Conservation (phyloP, 495 filamentous ascomycete genomes). For the Alectoria sarmentosa region DNA sequence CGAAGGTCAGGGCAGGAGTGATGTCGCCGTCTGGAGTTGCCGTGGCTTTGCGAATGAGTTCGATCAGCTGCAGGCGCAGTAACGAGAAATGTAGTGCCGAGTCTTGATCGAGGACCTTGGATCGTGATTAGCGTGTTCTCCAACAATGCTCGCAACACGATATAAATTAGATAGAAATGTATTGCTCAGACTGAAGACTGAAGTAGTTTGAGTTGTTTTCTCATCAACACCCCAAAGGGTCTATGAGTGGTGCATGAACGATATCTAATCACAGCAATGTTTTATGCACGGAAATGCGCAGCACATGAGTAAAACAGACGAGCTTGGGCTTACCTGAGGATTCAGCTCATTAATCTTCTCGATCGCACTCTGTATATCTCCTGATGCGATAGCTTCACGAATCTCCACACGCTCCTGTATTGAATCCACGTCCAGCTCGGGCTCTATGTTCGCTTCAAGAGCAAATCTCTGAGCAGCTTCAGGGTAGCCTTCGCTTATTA, state of each 20-base stretch:
- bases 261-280: conserved; percentile 80
- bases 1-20: conserved; percentile 76
- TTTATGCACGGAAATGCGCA: conserved; percentile 11
- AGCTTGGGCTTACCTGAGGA: conserved; percentile 63
- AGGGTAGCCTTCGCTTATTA: conserved; percentile 94
- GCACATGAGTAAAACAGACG: conserved; percentile 16
- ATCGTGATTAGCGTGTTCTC: conserved; percentile 26
- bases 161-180: conserved; percentile 14
- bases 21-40: conserved; percentile 62
- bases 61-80: conserved; percentile 83
- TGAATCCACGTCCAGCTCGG: conserved; percentile 57
- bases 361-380: conserved; percentile 64
- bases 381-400: conserved; percentile 48
- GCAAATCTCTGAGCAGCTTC: conserved; percentile 89
- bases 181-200: conserved; percentile 91
- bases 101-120: conserved; percentile 80
- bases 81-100: conserved; percentile 83
- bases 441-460: conserved; percentile 80
- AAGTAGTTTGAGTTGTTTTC: conserved; percentile 87
- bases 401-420: conserved; percentile 69
- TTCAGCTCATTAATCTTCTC: conserved; percentile 83
- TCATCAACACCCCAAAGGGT: conserved; percentile 80
- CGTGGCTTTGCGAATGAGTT: conserved; percentile 76
- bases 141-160: neutral
- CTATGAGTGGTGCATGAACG: conserved; percentile 99